Base-by-base conservation (phyloP, 176 grass and related monocot genomes). In the Carex parvula region DNA sequence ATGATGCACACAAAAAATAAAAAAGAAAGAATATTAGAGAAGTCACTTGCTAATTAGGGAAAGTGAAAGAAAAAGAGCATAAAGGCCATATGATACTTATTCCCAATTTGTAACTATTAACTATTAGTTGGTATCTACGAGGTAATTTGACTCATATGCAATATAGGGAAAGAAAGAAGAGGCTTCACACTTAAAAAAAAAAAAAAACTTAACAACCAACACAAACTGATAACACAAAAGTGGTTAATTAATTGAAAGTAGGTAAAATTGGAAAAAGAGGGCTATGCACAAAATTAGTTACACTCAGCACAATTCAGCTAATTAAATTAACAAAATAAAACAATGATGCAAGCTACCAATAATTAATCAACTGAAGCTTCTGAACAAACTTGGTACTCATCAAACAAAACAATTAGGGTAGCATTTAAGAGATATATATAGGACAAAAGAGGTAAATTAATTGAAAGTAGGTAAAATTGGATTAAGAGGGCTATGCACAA, bases 1-100 rank as follows among this genome's bases (percentile, higher is more conserved):
- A 50, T 50, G 41, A 74, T 48, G 10, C 37, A 81, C 79, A 81
- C 79, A 48, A 41, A 60, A 81, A 63, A 61, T 8, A 18, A 44
- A 63, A 4, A 41, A 41, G 17, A 63, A 64, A 32, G 24, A 17
- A 57, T 30, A 35, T 71, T 44, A 57, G 9, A 33, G 52, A 30
- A 78, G 73, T 78, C 26, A 32, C 73, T 78, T 56, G 20, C 26
- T 78, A 57, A 56, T 78, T 56, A 32, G 52, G 50, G 13, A 78
- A 55, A 76, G n/a, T 11, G 21, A 76, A 56, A 62, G 8, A 62
- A 62, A 62, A 44, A 33, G 52, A 57, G 24, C 44, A 26, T 13
- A 78, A 62, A 55, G 13, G 57, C 2, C 11, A 26, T 8, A 5
- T 30, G 8, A 13, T 77, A 55, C 22, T 75, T 56, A 16, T 78